Evolutionary conservation across 345 rosid species (phyloP), one percentile per base, ranked within the genome.

Genomic region (Pugionium cornutum): DNA sequence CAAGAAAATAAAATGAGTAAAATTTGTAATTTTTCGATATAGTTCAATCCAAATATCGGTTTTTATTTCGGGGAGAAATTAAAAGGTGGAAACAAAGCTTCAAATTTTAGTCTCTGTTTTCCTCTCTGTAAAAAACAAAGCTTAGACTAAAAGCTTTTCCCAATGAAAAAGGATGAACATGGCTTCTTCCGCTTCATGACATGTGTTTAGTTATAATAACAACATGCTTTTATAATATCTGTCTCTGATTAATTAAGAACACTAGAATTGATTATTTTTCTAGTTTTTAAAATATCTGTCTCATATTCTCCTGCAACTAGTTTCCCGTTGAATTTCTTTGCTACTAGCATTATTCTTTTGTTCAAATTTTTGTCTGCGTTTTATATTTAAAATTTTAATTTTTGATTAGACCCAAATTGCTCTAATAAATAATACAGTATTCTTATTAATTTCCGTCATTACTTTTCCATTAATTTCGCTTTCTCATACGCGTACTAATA

Each of bases 251-350:
- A 73, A 52, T 49, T 7, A 47, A 35, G 66, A 0, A 50, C 64
- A 11, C 35, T 4, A 2, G 1, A 49, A 49, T 50, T 66, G 33
- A 49, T 72, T 39, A 39, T 43, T 47, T 46, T 25, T 55, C 29
- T 25, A 45, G 28, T 8, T 46, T 45, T 36, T 6, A 31, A 53
- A 45, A 48, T 66, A 66, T 73, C 35, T 66, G 76, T 73, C 67
- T 66, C 72, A 18, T 55, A 73, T 78, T 81, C 76, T 58, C 85
- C 83, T 74, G 78, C 87, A 79, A 85, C 69, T 80, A 53, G 85
- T 55, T 67, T 44, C 60, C 61, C 66, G 74, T 74, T 74, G 74
- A 74, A 66, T 11, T 39, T 66, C 27, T 18, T 29, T 39, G 58
- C 68, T 67, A 53, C 42, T 74, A 74, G 64, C 53, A 67, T 44